Conservation (phyloP, 805 yeast species). For the Candida maesae region DNA sequence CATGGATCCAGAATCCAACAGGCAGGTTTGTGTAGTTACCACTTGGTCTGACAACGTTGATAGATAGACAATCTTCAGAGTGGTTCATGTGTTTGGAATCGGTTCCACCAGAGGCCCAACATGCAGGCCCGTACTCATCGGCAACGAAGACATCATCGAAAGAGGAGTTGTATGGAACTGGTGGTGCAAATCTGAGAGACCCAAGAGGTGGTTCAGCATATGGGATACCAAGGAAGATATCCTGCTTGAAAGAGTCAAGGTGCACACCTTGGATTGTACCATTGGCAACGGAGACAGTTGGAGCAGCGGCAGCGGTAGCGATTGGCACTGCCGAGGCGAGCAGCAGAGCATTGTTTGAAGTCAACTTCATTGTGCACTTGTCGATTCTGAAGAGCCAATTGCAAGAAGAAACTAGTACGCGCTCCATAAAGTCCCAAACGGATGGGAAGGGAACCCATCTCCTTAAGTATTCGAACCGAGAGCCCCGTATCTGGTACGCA, state of each 20-base stretch:
- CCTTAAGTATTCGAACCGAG: too few species aligned
- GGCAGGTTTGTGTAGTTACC: slow-evolving; percentile 24
- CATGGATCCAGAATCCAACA: slow-evolving; percentile 34
- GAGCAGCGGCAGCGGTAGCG: slow-evolving; percentile 1
- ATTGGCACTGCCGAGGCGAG: slow-evolving; percentile 1
- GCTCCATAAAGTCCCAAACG: too few species aligned
- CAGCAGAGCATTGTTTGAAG: not conserved
- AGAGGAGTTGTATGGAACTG: slow-evolving; percentile 18
- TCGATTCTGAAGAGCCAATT: not conserved
- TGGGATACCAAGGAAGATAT: slow-evolving; percentile 25
- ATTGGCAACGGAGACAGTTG: slow-evolving; percentile 10
- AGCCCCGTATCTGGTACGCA: too few species aligned
- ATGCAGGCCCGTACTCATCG: slow-evolving; percentile 25
- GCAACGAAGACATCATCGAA: slow-evolving; percentile 17
- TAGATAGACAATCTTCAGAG: slow-evolving; percentile 30
- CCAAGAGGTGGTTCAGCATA: slow-evolving; percentile 30
- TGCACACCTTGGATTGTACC: slow-evolving; percentile 16
- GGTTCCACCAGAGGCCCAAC: slow-evolving; percentile 15
- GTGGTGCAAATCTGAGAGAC: slow-evolving; percentile 24
- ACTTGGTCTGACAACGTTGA: slow-evolving; percentile 28
- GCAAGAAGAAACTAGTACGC: too few species aligned
- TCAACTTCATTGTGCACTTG: slow-evolving; percentile 2
- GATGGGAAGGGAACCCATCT: too few species aligned
- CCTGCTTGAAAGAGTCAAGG: slow-evolving; percentile 14
- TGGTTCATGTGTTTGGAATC: slow-evolving; percentile 11